Conservation (phyloP, 352 stramenopile species). For the Pythium phragmiticola region DNA sequence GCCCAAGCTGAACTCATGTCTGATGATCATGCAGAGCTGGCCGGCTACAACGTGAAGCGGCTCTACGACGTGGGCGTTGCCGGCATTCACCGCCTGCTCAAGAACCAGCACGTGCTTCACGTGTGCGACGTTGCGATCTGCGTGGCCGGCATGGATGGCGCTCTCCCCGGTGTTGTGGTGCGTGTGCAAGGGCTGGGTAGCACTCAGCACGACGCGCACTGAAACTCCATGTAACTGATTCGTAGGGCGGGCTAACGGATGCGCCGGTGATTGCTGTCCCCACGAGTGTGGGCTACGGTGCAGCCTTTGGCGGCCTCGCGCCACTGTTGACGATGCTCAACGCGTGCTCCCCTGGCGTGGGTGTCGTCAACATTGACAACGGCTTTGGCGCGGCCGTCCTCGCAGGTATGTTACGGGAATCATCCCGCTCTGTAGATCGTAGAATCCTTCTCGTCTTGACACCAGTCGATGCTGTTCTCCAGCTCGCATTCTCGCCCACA, state of each 20-base stretch:
- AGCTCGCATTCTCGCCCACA: constrained; percentile 26
- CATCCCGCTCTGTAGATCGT: background rate
- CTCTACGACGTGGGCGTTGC: constrained; percentile 94
- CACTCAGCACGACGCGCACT: too few relatives aligned
- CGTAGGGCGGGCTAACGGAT: constrained; percentile 74
- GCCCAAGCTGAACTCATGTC: background rate
- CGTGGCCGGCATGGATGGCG: constrained; percentile 97
- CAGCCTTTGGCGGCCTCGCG: constrained; percentile 88
- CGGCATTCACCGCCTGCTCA: constrained; percentile 91
- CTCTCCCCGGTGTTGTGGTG: constrained; percentile 95
- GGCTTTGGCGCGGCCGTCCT: constrained; percentile 96
- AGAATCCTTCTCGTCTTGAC: background rate
- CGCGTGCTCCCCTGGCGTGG: constrained; percentile 95
- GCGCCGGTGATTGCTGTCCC: constrained; percentile 88
- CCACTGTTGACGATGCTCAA: constrained; percentile 98
- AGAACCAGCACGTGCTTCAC: constrained; percentile 82
- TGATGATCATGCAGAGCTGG: constrained; percentile 66
- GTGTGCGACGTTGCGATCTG: constrained; percentile 93
- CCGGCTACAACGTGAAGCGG: constrained; percentile 77
- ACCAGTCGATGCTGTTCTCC: background rate
- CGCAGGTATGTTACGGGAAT: constrained; percentile 50
- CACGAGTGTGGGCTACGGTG: constrained; percentile 92
- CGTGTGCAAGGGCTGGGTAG: constrained; percentile 19
- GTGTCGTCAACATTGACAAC: constrained; percentile 99
- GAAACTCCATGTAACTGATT: background rate